These are phyloP conservation scores for Parasitella parasitica DNA, from an alignment of 371 early-diverging fungal species.

Conservation along the genomic window DNA sequence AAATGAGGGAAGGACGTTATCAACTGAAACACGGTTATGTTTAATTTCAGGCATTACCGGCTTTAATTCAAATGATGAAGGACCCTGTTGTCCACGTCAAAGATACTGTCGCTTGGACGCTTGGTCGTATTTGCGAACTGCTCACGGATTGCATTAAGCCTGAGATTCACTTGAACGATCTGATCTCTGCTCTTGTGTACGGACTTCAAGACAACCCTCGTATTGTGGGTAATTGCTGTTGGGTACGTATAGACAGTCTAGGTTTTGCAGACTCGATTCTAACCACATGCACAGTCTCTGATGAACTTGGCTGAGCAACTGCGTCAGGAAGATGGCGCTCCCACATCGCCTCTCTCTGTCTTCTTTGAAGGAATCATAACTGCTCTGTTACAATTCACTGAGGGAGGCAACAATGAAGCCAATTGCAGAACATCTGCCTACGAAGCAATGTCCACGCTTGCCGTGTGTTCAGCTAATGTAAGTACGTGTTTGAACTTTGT, in stretches of 20 bases:
- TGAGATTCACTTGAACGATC: constrained; percentile 68
- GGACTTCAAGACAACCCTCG: constrained; percentile 86
- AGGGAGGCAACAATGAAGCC: constrained; percentile 66
- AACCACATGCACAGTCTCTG: constrained; percentile 54
- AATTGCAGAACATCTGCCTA: constrained; percentile 90
- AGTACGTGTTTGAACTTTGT: constrained; percentile 5
- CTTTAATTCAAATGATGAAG: constrained; percentile 84
- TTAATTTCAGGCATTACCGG: constrained; percentile 67
- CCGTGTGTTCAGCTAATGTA: constrained; percentile 61
- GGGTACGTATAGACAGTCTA: constrained; percentile 35
- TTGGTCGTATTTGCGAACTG: constrained; percentile 88
- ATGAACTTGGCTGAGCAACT: constrained; percentile 86
- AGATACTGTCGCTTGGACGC: constrained; percentile 96
- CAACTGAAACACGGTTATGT: background rate
- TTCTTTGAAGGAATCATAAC: constrained; percentile 80
- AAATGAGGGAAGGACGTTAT: no score
- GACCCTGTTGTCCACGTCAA: constrained; percentile 86
- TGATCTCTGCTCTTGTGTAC: constrained; percentile 74
- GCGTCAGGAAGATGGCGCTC: constrained; percentile 55
- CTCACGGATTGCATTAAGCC: constrained; percentile 72
- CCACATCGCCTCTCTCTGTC: constrained; percentile 71
- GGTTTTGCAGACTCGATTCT: background rate
- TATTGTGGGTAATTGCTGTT: constrained; percentile 90
- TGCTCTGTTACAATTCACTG: constrained; percentile 77
- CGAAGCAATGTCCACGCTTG: constrained; percentile 85